Percentiles rank a stretch among this genome's conserved stretches.
Conservation (phyloP, 2,329 filamentous ascomycete genomes). For the Arthroderma uncinatum region DNA sequence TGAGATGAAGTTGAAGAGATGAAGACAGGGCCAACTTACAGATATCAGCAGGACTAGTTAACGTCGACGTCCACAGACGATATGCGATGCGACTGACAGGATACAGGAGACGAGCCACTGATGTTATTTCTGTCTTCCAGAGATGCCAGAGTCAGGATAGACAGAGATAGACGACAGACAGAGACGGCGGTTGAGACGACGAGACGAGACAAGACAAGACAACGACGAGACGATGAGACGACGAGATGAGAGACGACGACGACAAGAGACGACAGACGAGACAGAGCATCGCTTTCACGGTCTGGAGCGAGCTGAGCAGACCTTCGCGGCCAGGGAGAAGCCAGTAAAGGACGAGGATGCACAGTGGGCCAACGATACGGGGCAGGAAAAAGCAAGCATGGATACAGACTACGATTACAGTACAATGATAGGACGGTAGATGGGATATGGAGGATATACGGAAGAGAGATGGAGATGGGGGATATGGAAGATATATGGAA, state of each 20-base stretch:
- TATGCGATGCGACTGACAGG: background rate
- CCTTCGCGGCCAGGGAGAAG: too few relatives aligned
- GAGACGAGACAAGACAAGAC: background rate
- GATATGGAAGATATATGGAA: too few relatives aligned
- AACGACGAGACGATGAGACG: background rate
- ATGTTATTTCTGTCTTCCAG: too few relatives aligned
- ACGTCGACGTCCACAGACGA: too few relatives aligned
- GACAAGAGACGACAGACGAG: background rate
- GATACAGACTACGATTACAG: too few relatives aligned
- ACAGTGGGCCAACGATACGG: background rate
- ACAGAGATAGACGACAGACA: background rate
- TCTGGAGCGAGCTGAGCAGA: background rate
- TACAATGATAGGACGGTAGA: too few relatives aligned
- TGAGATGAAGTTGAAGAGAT: background rate
- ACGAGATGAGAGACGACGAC: background rate
- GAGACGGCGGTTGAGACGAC: background rate
- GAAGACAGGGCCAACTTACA: too few relatives aligned
- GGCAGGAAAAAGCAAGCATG: background rate
- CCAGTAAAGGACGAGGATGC: background rate
- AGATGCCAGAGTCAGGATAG: background rate
- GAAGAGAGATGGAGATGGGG: background rate
- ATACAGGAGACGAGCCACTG: background rate
- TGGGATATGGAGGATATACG: too few relatives aligned
- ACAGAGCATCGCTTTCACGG: background rate
- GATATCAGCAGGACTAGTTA: too few relatives aligned